phyloP scores from a whole-genome alignment of 139 green algal species.

The Chlorella ohadii region DNA sequence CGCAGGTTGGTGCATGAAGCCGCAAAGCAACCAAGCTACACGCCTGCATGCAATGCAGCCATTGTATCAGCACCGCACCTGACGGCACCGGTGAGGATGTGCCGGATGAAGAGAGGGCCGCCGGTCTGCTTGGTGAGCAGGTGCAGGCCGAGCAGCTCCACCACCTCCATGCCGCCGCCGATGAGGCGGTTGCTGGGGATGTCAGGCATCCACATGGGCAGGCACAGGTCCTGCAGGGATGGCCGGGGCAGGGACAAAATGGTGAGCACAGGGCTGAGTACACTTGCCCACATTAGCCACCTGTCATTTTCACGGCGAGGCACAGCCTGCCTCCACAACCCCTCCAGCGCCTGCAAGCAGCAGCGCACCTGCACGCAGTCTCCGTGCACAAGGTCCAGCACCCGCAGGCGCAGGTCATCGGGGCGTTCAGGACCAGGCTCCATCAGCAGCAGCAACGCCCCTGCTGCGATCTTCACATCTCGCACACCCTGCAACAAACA shows the following conservation, averaged over 20 bases:
- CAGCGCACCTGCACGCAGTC: neutral
- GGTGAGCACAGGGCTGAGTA: too few relatives aligned
- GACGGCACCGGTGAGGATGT: neutral
- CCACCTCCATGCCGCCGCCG: neutral
- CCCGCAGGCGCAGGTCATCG: neutral
- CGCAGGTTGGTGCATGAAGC: too few relatives aligned
- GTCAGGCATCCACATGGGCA: neutral
- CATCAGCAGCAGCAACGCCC: conserved; percentile 3
- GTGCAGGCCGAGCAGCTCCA: conserved; percentile 26
- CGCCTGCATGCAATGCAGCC: too few relatives aligned
- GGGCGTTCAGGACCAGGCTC: neutral
- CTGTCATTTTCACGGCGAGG: too few relatives aligned
- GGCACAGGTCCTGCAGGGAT: neutral
- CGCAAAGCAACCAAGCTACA: too few relatives aligned
- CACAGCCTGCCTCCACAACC: too few relatives aligned
- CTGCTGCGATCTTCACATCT: neutral
- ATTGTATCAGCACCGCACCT: too few relatives aligned
- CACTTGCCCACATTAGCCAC: too few relatives aligned
- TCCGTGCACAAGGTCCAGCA: conserved; percentile 8
- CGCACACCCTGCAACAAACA: neutral
- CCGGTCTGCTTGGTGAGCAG: neutral
- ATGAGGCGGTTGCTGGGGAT: too few relatives aligned
- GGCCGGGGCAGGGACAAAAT: too few relatives aligned
- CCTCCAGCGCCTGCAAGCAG: neutral
- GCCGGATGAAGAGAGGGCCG: neutral